Evolutionary conservation across 345 rosid species (phyloP).

Genomic region (Ailanthus altissimus): DNA sequence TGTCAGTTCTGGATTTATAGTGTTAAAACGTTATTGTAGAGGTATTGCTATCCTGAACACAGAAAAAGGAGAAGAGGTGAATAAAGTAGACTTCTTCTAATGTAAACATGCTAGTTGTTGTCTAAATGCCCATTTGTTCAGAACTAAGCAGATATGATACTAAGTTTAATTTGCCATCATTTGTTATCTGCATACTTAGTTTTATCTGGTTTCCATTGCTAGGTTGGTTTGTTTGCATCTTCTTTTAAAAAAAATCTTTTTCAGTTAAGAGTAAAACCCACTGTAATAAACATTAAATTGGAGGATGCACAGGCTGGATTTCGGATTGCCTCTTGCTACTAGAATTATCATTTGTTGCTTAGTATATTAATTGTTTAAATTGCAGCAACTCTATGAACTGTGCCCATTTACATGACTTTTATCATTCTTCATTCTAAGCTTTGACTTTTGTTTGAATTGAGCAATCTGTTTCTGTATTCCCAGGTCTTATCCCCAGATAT

Average conservation of each 20-base stretch:
- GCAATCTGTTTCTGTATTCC: slow-evolving; percentile 14
- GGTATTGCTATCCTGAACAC: background rate
- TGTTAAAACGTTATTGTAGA: background rate
- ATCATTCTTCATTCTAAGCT: background rate
- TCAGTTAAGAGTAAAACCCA: background rate
- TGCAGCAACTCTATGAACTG: no score
- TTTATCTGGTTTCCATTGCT: background rate
- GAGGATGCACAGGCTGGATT: background rate
- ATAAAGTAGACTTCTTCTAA: background rate
- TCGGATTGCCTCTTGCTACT: background rate
- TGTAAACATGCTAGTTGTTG: background rate
- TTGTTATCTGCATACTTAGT: background rate
- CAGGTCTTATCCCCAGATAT: slow-evolving; percentile 94
- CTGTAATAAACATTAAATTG: background rate
- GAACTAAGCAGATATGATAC: background rate
- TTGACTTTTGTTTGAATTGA: background rate
- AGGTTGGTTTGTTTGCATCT: no score
- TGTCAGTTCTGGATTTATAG: background rate
- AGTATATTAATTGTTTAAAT: background rate
- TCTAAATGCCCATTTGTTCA: background rate
- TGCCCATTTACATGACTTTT: background rate
- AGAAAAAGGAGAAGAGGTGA: no score
- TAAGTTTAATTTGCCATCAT: background rate
- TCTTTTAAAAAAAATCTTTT: background rate
- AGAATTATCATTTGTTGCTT: background rate